These are phyloP conservation scores for Ormosia emarginata DNA, from an alignment of 306 rosid genomes.

Conservation along the genomic window DNA sequence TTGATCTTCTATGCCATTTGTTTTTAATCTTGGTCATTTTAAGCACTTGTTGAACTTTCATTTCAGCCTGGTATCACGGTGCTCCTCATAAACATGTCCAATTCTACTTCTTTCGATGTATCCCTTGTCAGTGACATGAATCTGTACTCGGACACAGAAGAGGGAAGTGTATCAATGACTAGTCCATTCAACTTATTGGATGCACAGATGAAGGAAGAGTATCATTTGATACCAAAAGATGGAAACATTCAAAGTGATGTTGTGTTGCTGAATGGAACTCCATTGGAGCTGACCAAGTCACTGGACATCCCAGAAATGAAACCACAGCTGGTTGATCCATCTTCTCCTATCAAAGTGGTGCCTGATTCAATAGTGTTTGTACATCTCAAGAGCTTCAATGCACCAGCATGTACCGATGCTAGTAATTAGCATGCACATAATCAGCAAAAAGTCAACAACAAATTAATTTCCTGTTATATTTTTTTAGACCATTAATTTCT, in stretches of 20 bases:
- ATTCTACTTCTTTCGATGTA: constrained; percentile 37
- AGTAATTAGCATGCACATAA: neutral
- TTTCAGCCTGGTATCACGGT: constrained; percentile 49
- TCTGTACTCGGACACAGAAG: neutral
- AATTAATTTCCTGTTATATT: neutral
- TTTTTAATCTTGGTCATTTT: too few species aligned
- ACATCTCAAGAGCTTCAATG: constrained; percentile 28
- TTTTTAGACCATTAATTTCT: neutral
- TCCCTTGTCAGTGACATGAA: constrained; percentile 30
- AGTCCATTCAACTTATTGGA: neutral
- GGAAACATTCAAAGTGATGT: constrained; percentile 53
- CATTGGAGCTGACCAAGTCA: constrained; percentile 32
- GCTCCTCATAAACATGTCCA: constrained; percentile 59
- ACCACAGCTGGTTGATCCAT: constrained; percentile 36
- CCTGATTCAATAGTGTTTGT: constrained; percentile 50
- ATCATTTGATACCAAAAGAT: constrained; percentile 58
- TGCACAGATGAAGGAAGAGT: constrained; percentile 43
- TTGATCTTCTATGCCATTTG: neutral
- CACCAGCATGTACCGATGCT: constrained; percentile 42
- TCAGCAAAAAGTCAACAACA: neutral
- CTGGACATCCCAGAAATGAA: constrained; percentile 46
- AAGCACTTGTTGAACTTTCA: neutral
- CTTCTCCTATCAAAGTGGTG: constrained; percentile 30
- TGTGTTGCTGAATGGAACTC: constrained; percentile 49
- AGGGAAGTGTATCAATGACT: constrained; percentile 38